Percentiles rank a stretch among this genome's conserved stretches.
Evolutionary conservation across 1,284 basidiomycete genomes (phyloP).

Genomic region (Microbotryomycetes sp.): DNA sequence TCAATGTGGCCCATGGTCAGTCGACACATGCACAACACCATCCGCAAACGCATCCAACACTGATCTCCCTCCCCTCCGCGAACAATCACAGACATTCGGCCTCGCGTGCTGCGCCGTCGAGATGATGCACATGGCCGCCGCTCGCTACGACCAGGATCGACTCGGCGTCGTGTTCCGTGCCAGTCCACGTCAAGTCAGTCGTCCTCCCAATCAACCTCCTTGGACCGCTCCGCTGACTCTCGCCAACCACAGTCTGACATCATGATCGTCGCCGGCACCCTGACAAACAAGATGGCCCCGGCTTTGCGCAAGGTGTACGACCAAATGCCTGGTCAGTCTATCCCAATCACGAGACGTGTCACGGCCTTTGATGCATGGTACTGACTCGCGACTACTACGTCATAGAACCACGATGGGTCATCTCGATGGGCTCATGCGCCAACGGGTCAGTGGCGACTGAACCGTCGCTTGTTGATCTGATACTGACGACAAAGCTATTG

Average conservation of each 20-base stretch:
- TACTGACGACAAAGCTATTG: no score
- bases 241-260: constrained; percentile 64
- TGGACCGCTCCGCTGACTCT: neutral
- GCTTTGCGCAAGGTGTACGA: constrained; percentile 83
- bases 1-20: constrained; percentile 97
- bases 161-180: constrained; percentile 98
- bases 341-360: no score
- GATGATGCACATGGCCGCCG: constrained; percentile 85
- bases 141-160: constrained; percentile 97
- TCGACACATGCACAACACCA: constrained; percentile 53
- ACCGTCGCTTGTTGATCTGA: no score
- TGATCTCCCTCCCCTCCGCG: neutral
- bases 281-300: constrained; percentile 99
- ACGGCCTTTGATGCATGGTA: neutral
- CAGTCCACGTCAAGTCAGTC: constrained; percentile 59
- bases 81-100: constrained; percentile 49
- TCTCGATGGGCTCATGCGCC: constrained; percentile 98
- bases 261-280: constrained; percentile 98
- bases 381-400: no score
- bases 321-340: constrained; percentile 69
- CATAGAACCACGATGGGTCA: constrained; percentile 67
- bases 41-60: no score
- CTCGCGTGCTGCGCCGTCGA: constrained; percentile 98
- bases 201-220: neutral
- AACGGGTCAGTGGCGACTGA: no score